Evolutionary conservation across 164 flowering plant genomes (phyloP).

Genomic region (Sextonia rubra): DNA sequence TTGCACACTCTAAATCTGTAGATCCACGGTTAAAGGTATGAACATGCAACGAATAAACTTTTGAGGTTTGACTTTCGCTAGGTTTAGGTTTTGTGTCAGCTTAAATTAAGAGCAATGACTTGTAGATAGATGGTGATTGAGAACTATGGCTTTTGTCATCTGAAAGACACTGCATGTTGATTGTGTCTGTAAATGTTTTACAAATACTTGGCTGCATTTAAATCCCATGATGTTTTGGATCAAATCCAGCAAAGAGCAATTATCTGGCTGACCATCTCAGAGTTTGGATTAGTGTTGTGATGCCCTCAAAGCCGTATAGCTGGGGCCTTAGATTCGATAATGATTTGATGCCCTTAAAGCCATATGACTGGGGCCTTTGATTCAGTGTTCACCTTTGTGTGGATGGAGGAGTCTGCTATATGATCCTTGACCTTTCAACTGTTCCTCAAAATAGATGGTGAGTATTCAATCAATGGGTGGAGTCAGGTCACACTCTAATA

Average conservation of each 20-base stretch:
- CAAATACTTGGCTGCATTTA: not conserved
- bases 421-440: not conserved
- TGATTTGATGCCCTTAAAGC: not conserved
- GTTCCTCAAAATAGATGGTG: not conserved
- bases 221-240: not conserved
- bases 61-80: not conserved
- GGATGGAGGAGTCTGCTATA: not conserved
- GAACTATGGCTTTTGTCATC: not conserved
- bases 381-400: not conserved
- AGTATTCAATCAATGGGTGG: too few relatives aligned
- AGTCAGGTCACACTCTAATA: too few relatives aligned
- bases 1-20: slow-evolving; percentile 65
- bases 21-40: not conserved
- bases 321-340: not conserved
- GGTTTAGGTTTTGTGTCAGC: not conserved
- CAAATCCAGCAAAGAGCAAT: not conserved
- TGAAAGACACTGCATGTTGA: not conserved
- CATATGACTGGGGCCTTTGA: not conserved
- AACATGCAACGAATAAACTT: not conserved
- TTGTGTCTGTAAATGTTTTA: not conserved
- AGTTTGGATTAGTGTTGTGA: not conserved
- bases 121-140: not conserved
- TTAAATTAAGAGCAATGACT: not conserved
- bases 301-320: not conserved
- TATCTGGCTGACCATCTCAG: not conserved